Evolutionary conservation across 208 protist genomes (phyloP).

Genomic region (Herpetomonas samuelpessoai): DNA sequence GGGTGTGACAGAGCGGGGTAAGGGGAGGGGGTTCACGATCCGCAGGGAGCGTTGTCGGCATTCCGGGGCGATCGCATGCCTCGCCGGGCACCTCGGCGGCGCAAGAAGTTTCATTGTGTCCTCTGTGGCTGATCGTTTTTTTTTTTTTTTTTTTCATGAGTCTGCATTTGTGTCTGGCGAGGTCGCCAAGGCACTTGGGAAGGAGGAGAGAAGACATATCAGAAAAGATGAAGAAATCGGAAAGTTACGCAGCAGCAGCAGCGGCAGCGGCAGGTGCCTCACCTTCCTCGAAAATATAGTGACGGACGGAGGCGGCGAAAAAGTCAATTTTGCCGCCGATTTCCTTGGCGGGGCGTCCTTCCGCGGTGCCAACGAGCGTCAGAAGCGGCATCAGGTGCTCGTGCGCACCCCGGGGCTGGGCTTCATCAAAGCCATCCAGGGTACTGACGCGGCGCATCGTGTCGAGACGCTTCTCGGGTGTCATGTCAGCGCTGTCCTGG

Average conservation of each 20-base stretch:
- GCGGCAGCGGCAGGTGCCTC: neutral
- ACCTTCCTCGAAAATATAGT: conserved; percentile 45
- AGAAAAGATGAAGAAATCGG: neutral
- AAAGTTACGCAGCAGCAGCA: neutral
- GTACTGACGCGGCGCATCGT: conserved; percentile 26
- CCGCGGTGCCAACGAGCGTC: conserved; percentile 50
- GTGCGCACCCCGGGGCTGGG: conserved; percentile 38
- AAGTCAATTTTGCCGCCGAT: conserved; percentile 37
- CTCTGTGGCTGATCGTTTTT: too few species aligned
- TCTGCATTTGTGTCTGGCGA: too few species aligned
- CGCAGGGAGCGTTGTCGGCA: too few species aligned
- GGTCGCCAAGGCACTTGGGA: too few species aligned
- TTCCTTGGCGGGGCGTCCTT: conserved; percentile 29
- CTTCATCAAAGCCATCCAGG: conserved; percentile 63
- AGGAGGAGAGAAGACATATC: too few species aligned
- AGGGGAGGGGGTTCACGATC: too few species aligned
- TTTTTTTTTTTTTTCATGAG: too few species aligned
- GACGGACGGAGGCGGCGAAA: conserved; percentile 31
- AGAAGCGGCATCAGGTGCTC: conserved; percentile 89
- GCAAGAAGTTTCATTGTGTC: too few species aligned
- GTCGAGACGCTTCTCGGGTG: conserved; percentile 26
- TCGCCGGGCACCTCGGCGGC: too few species aligned
- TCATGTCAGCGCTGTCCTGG: conserved; percentile 10
- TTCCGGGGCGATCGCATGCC: too few species aligned
- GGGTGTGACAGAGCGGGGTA: too few species aligned